phyloP scores from a whole-genome alignment of 2,329 filamentous ascomycete genomes.

The Colletotrichum sp. region DNA sequence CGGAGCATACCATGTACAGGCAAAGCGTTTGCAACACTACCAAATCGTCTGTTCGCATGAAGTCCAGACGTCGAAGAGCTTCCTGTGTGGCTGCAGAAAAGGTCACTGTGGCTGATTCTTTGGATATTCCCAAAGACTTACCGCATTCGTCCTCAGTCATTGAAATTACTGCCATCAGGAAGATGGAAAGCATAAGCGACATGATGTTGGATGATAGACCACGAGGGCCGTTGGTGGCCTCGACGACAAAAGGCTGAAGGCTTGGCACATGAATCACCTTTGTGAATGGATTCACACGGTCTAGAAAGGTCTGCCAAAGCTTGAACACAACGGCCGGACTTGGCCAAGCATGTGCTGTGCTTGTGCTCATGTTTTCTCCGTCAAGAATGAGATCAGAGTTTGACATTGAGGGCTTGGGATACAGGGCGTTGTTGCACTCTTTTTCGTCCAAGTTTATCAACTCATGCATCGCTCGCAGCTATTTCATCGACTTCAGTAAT shows the following conservation, averaged over 20 bases:
- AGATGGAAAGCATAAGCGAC: background rate
- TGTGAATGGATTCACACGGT: background rate
- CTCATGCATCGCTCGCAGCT: background rate
- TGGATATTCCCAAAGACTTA: background rate
- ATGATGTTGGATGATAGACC: background rate
- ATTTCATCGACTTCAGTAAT: background rate
- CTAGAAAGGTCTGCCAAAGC: background rate
- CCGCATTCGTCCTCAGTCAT: background rate
- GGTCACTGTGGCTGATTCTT: background rate
- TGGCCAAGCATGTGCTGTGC: background rate
- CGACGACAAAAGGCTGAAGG: background rate
- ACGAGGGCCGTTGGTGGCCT: background rate
- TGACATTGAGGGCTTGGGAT: background rate
- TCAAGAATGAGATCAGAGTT: background rate
- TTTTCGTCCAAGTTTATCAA: background rate
- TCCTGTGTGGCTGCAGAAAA: background rate
- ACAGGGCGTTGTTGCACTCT: background rate
- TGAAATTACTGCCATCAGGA: background rate
- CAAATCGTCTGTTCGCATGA: background rate
- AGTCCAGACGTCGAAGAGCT: background rate
- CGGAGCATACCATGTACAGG: background rate
- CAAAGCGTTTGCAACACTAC: background rate
- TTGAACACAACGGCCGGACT: background rate
- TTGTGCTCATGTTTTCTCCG: background rate
- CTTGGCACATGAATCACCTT: background rate